These are phyloP conservation scores for Clonostachys sp. DNA, from an alignment of 2,329 filamentous ascomycete species.

Conservation along the genomic window DNA sequence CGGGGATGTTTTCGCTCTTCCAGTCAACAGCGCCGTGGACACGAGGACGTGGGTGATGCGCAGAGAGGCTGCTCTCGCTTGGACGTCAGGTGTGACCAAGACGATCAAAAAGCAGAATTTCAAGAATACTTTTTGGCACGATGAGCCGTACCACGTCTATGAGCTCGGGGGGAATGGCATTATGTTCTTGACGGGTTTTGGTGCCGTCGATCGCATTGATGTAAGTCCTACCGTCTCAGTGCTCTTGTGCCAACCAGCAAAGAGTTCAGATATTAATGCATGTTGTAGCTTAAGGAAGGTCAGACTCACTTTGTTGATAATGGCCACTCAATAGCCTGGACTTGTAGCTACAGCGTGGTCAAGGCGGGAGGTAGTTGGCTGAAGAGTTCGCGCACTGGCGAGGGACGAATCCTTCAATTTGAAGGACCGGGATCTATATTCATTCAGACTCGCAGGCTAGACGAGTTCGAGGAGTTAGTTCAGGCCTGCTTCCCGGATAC, in stretches of 20 bases:
- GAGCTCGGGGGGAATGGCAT: constrained; percentile 7
- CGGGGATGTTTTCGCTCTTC: constrained; percentile 10
- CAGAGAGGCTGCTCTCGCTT: constrained; percentile 9
- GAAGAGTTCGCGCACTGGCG: constrained; percentile 45
- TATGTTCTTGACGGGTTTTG: constrained; percentile 12
- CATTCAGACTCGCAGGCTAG: constrained; percentile 78
- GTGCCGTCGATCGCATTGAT: constrained; percentile 10
- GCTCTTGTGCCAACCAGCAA: background rate
- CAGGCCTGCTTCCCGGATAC: too few relatives aligned
- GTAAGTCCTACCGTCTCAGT: constrained; percentile 3
- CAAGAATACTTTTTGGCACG: constrained; percentile 10
- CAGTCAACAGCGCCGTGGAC: constrained; percentile 4
- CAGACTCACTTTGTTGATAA: constrained; percentile 53
- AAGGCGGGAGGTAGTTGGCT: constrained; percentile 4
- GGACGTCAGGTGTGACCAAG: constrained; percentile 8
- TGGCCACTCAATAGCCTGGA: constrained; percentile 36
- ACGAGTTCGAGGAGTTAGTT: too few relatives aligned
- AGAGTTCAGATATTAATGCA: background rate
- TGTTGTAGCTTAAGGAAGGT: constrained; percentile 6
- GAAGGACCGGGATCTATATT: constrained; percentile 87
- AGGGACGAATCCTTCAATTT: constrained; percentile 93
- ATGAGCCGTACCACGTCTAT: constrained; percentile 11
- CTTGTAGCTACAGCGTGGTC: constrained; percentile 11
- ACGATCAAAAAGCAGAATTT: constrained; percentile 10
- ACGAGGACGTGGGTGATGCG: constrained; percentile 7